Conservation (phyloP, 177 flowering plant species). For the Vitis hybrid region DNA sequence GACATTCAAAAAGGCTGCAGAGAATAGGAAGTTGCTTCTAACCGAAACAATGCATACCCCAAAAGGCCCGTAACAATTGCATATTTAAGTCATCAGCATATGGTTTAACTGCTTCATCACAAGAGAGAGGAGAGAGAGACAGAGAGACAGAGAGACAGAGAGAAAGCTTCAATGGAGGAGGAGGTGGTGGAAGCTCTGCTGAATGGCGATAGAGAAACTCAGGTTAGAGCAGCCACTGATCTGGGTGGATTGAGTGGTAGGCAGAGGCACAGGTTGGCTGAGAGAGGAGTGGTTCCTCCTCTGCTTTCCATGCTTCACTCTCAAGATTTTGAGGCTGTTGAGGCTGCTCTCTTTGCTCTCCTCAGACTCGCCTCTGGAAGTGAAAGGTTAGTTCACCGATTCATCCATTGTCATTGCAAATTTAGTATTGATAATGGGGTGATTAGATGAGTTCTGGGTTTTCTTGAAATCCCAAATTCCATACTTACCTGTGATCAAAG, state of each 20-base stretch:
- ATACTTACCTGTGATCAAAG: too few relatives aligned
- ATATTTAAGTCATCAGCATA: conserved; percentile 40
- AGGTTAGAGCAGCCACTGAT: conserved; percentile 43
- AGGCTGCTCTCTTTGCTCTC: conserved; percentile 61
- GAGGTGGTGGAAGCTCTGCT: conserved; percentile 43
- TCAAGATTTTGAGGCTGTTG: conserved; percentile 40
- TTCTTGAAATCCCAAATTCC: too few relatives aligned
- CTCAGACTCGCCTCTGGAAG: conserved; percentile 66
- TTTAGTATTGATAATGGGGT: too few relatives aligned
- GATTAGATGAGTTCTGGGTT: too few relatives aligned
- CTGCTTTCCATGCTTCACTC: conserved; percentile 52
- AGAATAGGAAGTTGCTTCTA: conserved; percentile 38
- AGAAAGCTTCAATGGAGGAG: conserved; percentile 42
- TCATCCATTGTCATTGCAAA: not conserved
- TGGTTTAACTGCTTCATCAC: conserved; percentile 1
- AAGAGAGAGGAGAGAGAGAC: not conserved
- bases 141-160: not conserved
- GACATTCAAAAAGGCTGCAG: conserved; percentile 10
- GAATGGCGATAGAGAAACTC: conserved; percentile 42
- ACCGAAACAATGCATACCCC: conserved; percentile 42
- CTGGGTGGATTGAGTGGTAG: conserved; percentile 36
- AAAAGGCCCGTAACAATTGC: conserved; percentile 19
- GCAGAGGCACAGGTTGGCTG: conserved; percentile 45
- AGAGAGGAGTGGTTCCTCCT: conserved; percentile 43
- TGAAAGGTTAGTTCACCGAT: conserved; percentile 40